phyloP scores from a whole-genome alignment of 2,329 filamentous ascomycete species.

The Apiospora phragmitis region DNA sequence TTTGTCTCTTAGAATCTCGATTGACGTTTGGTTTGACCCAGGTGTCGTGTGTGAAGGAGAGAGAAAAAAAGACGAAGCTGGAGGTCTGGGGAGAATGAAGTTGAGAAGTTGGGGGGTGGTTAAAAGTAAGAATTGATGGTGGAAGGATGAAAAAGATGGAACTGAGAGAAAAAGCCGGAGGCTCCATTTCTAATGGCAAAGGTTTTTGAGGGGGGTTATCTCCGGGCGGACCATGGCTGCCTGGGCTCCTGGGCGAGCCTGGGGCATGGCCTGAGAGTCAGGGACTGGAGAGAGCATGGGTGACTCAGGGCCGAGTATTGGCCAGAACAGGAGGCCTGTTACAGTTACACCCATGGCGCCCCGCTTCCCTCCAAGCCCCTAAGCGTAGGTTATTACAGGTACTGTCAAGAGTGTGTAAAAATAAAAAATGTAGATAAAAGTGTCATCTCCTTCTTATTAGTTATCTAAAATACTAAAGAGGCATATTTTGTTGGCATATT shows the following conservation, averaged over 20 bases:
- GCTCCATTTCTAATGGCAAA: constrained; percentile 5
- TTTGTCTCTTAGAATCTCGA: too few relatives aligned
- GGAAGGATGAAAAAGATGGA: constrained; percentile 3
- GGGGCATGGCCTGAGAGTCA: not conserved
- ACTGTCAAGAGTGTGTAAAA: not conserved
- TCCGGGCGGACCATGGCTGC: not conserved
- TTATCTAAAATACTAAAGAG: too few relatives aligned
- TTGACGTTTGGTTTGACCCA: constrained; percentile 4
- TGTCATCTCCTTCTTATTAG: too few relatives aligned
- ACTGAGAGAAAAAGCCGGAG: constrained; percentile 8
- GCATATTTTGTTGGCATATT: too few relatives aligned
- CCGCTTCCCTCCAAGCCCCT: not conserved
- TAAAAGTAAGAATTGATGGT: constrained; percentile 7
- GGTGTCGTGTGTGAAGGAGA: not conserved
- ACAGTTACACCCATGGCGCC: not conserved
- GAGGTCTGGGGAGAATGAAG: not conserved
- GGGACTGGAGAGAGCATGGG: not conserved
- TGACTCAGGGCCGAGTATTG: not conserved
- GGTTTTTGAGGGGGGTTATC: not conserved
- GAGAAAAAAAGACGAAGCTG: not conserved
- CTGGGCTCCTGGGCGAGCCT: not conserved
- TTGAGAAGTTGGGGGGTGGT: not conserved
- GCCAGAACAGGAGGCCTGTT: not conserved
- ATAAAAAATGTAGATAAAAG: too few relatives aligned
- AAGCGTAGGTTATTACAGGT: not conserved